Evolutionary conservation across 345 rosid species (phyloP).

Genomic region (Barbarea vulgaris): DNA sequence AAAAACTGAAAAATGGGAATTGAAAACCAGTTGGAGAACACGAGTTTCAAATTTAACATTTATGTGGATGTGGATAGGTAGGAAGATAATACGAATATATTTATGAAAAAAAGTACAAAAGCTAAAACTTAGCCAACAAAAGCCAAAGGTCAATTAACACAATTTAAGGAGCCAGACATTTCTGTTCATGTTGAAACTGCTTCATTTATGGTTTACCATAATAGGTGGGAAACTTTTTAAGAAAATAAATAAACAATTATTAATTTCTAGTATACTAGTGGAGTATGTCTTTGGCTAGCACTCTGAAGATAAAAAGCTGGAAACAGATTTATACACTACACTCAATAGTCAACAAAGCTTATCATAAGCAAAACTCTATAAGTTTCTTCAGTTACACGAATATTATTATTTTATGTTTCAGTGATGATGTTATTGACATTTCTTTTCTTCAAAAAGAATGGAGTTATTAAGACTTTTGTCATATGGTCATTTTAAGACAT

Average conservation of each 20-base stretch:
- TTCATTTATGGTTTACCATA: not conserved
- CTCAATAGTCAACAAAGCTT: not conserved
- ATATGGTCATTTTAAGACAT: not conserved
- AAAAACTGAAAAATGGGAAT: too few relatives aligned
- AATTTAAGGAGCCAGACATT: not conserved
- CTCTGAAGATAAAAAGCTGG: not conserved
- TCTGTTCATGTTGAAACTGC: slow-evolving; percentile 1
- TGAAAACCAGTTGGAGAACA: not conserved
- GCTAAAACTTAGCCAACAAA: not conserved
- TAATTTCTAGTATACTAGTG: not conserved
- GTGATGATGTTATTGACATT: not conserved
- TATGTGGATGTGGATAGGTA: slow-evolving; percentile 3
- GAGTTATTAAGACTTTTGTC: not conserved
- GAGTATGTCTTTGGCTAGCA: not conserved
- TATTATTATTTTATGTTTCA: not conserved
- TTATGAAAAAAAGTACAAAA: slow-evolving; percentile 6
- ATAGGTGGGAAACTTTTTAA: not conserved
- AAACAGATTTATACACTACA: not conserved
- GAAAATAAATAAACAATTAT: not conserved
- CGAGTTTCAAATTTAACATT: not conserved
- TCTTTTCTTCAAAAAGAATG: not conserved
- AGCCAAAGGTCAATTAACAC: not conserved
- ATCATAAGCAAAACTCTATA: not conserved
- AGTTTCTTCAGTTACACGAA: not conserved
- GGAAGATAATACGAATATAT: not conserved